Evolutionary conservation across 208 protist species (phyloP).

Genomic region (Naegleria gruberi): DNA sequence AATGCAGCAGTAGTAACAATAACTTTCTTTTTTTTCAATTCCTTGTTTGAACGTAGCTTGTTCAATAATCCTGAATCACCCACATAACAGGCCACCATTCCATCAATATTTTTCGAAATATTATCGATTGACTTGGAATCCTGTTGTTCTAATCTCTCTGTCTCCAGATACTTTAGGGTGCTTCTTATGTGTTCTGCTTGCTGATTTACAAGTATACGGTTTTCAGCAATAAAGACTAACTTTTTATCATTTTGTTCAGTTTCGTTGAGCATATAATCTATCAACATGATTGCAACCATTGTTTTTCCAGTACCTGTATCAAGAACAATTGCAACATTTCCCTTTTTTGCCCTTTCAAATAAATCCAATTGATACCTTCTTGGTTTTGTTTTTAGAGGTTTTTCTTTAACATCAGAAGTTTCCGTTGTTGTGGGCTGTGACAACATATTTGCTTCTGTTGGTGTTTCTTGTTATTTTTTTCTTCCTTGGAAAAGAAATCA

Average conservation of each 20-base stretch:
- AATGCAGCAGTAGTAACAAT: not conserved
- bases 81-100: not conserved
- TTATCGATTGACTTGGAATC: not conserved
- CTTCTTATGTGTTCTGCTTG: not conserved
- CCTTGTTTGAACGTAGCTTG: not conserved
- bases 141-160: not conserved
- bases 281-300: not conserved
- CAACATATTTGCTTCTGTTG: too few relatives aligned
- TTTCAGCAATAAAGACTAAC: not conserved
- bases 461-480: too few relatives aligned
- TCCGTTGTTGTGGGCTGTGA: too few relatives aligned
- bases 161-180: not conserved
- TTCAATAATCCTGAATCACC: not conserved
- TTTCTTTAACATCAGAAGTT: too few relatives aligned
- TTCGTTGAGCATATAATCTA: not conserved
- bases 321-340: not conserved
- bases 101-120: not conserved
- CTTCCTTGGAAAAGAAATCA: too few relatives aligned
- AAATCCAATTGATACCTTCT: not conserved
- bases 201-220: not conserved
- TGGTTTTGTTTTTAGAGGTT: not conserved
- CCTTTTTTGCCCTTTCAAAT: not conserved
- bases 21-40: not conserved
- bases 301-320: constrained; percentile 2
- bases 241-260: not conserved